Base-by-base conservation (phyloP, 345 rosid species). In the Citrus hindsii region DNA sequence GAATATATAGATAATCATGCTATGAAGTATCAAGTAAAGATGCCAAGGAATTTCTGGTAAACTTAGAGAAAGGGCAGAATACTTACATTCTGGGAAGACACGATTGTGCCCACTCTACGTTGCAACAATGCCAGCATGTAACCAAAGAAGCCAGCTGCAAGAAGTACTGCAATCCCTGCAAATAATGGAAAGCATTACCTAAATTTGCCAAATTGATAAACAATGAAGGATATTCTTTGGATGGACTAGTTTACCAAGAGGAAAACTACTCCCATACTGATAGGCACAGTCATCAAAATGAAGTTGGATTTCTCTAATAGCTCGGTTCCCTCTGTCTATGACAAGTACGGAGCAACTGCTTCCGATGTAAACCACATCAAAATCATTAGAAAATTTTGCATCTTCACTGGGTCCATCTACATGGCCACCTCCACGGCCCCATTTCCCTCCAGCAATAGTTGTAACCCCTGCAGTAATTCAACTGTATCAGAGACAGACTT, bases 371-470 rank as follows among this genome's bases (percentile, higher is more conserved):
- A 94, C 94, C 83, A 93, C 92, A 79, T 96, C 99, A 84, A 96
- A 96, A 79, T 96, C 99, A 85, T 88, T 86, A 7, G 99, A 96
- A 75, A 96, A 94, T 74, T 93, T 94, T 67, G 98, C 99, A 86
- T 96, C 99, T 82, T 90, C 99, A 78, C 98, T 96, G 9, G 99
- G 97, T 78, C 99, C 99, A 87, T 96, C 98, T 24, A 92, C 90
- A 82, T 94, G 98, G 67, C 97, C 88, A 24, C 98, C 95, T 83
- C 93, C 95, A 27, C 89, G 89, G 73, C 86, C 79, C 77, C 81
- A 83, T 85, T 92, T 96, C 4, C 99, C 99, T 51, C 99, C 98
- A 65, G 99, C 99, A 74, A 96, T 92, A n/a, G 99, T 96, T 71
- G 98, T 94, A 66, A 96, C 92, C 79, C 98, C 99, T 96, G 78